These are phyloP conservation scores for Coemansia sp. DNA, from an alignment of 192 early-diverging fungal species.

Conservation along the genomic window DNA sequence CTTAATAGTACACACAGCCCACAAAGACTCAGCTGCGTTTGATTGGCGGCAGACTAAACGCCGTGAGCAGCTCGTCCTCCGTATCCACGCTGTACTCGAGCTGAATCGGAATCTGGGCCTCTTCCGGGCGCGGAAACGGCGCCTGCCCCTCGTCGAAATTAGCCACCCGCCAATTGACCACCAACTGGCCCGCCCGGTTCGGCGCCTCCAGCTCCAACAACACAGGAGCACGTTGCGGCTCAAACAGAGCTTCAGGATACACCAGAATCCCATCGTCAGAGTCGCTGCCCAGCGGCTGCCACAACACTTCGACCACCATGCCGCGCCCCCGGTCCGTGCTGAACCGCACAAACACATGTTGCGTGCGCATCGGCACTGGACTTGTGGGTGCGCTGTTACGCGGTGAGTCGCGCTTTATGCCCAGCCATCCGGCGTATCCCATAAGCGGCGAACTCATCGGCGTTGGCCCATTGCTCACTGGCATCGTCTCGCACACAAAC, in stretches of 20 bases:
- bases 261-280: constrained; percentile 25
- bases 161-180: constrained; percentile 49
- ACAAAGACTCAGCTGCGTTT: constrained; percentile 18
- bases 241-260: constrained; percentile 45
- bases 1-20: background rate
- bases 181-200: constrained; percentile 34
- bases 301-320: constrained; percentile 46
- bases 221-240: constrained; percentile 50
- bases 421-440: constrained; percentile 48
- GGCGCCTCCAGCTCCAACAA: constrained; percentile 49
- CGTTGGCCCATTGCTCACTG: constrained; percentile 16
- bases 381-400: constrained; percentile 6
- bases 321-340: constrained; percentile 48
- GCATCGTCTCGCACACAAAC: constrained; percentile 29
- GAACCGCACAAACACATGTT: constrained; percentile 36
- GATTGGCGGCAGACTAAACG: constrained; percentile 32
- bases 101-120: constrained; percentile 43
- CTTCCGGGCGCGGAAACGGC: constrained; percentile 45
- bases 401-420: constrained; percentile 30
- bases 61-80: constrained; percentile 37
- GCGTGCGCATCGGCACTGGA: constrained; percentile 1
- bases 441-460: constrained; percentile 31
- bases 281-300: constrained; percentile 20
- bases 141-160: constrained; percentile 56
- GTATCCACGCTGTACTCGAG: constrained; percentile 51